phyloP scores from a whole-genome alignment of 1,139 yeast species.

The Suhomyces yuchorum region DNA sequence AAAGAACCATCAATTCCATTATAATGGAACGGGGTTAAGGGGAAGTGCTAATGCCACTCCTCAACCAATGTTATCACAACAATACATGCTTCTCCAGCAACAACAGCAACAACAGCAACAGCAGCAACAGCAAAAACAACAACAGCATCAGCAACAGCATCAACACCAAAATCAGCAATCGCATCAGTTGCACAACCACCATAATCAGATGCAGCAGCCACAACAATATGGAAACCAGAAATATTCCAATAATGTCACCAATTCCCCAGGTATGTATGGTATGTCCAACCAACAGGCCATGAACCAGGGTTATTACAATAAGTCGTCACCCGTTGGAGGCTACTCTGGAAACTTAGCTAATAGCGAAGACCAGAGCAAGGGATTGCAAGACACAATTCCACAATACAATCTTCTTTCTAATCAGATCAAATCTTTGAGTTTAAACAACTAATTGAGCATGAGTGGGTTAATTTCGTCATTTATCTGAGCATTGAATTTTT shows the following conservation, averaged over 20 bases:
- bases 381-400: slow-evolving; percentile 16
- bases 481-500: slow-evolving; percentile 6
- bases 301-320: slow-evolving; percentile 12
- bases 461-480: not conserved
- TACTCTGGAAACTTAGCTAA: slow-evolving; percentile 16
- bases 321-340: slow-evolving; percentile 14
- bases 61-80: slow-evolving; percentile 25
- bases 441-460: slow-evolving; percentile 22
- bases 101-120: slow-evolving; percentile 18
- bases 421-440: slow-evolving; percentile 41
- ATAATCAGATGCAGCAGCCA: slow-evolving; percentile 17
- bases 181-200: slow-evolving; percentile 17
- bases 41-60: slow-evolving; percentile 25
- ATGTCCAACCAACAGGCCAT: slow-evolving; percentile 19
- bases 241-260: slow-evolving; percentile 25
- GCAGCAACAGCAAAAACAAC: slow-evolving; percentile 15
- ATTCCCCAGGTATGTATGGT: slow-evolving; percentile 32
- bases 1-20: slow-evolving; percentile 15
- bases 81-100: slow-evolving; percentile 25
- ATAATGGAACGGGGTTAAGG: slow-evolving; percentile 17
- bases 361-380: slow-evolving; percentile 6
- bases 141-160: slow-evolving; percentile 16
- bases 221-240: slow-evolving; percentile 19
- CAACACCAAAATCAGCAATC: slow-evolving; percentile 18
- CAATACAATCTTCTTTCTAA: slow-evolving; percentile 25